A percentile compares a stretch with the other conserved stretches of the same genome.
phyloP scores from a whole-genome alignment of 2,329 filamentous ascomycete genomes.

The Stagonosporopsis chrysanthemi region DNA sequence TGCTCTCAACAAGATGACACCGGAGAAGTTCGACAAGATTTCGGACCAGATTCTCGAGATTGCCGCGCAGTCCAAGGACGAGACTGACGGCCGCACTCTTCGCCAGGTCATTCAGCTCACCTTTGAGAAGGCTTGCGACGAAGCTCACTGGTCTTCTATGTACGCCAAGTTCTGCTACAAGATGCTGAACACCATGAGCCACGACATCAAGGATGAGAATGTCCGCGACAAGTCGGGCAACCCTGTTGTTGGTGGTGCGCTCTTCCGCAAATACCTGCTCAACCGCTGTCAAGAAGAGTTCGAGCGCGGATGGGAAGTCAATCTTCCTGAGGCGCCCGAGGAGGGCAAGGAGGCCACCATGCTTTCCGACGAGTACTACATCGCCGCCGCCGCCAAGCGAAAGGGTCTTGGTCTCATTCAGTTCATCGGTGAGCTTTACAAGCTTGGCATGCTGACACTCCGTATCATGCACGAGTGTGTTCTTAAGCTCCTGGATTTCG shows the following conservation, averaged over 20 bases:
- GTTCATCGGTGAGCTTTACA: conserved; percentile 99
- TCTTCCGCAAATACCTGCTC: conserved; percentile 98
- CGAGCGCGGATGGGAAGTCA: conserved; percentile 94
- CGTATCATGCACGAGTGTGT: conserved; percentile 99
- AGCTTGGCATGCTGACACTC: conserved; percentile 97
- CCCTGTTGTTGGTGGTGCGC: conserved; percentile 86
- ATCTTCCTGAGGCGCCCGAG: conserved; percentile 80
- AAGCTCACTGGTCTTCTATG: conserved; percentile 98
- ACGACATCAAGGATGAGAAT: conserved; percentile 93
- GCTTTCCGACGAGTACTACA: conserved; percentile 96
- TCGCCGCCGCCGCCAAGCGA: conserved; percentile 91
- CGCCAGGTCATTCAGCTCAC: conserved; percentile 98
- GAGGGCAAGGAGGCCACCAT: conserved; percentile 82
- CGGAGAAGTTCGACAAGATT: conserved; percentile 97
- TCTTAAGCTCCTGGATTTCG: conserved; percentile 94
- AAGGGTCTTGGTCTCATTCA: conserved; percentile 97
- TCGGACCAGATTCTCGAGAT: conserved; percentile 92
- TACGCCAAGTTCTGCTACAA: conserved; percentile 98
- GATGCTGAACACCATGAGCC: conserved; percentile 85
- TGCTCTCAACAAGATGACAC: conserved; percentile 99
- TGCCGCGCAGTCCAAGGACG: conserved; percentile 92
- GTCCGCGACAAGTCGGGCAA: conserved; percentile 90
- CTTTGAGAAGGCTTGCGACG: conserved; percentile 98
- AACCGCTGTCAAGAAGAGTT: conserved; percentile 99
- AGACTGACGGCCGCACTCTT: conserved; percentile 90